Percentiles rank a stretch among this genome's conserved stretches.
These are phyloP conservation scores for Helianthus tuberosus DNA, from an alignment of 129 eudicot species.

Conservation along the genomic window DNA sequence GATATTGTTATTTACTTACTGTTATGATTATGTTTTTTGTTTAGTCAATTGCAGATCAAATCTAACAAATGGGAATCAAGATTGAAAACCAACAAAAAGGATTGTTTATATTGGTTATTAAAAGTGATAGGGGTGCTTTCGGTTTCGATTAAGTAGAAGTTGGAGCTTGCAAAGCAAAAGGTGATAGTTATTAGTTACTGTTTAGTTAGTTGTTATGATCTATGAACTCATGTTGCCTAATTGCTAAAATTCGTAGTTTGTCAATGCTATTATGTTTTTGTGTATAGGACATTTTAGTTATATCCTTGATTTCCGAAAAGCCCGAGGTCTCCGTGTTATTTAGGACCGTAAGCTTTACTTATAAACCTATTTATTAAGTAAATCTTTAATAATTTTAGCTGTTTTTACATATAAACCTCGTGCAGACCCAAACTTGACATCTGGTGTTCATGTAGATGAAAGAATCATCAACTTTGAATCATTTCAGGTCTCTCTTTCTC, in stretches of 20 bases:
- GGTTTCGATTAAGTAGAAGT: constrained; percentile 69
- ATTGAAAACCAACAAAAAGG: constrained; percentile 87
- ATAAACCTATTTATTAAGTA: too few relatives aligned
- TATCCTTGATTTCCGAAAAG: not conserved
- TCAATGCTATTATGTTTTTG: not conserved
- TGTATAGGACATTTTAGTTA: constrained; percentile 1
- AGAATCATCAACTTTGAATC: too few relatives aligned
- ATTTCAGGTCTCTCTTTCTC: too few relatives aligned
- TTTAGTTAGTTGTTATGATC: not conserved
- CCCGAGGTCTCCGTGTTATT: not conserved
- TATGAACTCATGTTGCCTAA: too few relatives aligned
- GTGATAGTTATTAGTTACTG: constrained; percentile 24
- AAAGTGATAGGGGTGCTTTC: constrained; percentile 59
- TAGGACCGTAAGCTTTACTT: too few relatives aligned
- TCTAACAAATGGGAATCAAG: constrained; percentile 79
- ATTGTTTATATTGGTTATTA: constrained; percentile 1
- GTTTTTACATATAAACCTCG: too few relatives aligned
- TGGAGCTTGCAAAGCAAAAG: constrained; percentile 63
- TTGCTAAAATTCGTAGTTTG: constrained; percentile 2
- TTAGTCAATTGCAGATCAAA: constrained; percentile 94
- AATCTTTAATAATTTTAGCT: too few relatives aligned
- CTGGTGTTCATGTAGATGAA: too few relatives aligned
- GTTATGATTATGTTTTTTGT: constrained; percentile 10
- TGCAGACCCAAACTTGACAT: too few relatives aligned
- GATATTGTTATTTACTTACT: not conserved